Percentiles rank a stretch among this genome's conserved stretches.
These are phyloP conservation scores for Pistacia atlantica DNA, from an alignment of 345 rosid species.

Conservation along the genomic window DNA sequence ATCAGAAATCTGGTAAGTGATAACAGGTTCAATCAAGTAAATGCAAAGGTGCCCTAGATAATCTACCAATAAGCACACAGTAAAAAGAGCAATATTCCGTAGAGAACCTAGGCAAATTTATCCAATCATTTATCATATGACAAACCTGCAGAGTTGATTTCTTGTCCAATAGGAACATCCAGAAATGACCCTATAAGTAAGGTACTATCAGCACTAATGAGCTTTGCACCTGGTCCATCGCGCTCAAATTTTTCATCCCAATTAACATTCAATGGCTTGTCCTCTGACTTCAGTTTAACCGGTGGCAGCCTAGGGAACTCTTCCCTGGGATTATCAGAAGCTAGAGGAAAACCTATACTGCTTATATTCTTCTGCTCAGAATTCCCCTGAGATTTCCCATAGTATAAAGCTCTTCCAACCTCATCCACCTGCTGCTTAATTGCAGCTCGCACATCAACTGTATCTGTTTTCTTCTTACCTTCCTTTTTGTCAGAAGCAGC, in stretches of 20 bases:
- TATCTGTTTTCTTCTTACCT: conserved; percentile 64
- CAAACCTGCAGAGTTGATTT: conserved; percentile 87
- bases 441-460: conserved; percentile 50
- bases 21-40: not conserved
- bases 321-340: conserved; percentile 67
- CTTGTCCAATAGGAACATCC: conserved; percentile 96
- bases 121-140: conserved; percentile 5
- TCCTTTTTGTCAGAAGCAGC: conserved; percentile 56
- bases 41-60: not conserved
- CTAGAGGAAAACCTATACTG: conserved; percentile 53
- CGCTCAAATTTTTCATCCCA: conserved; percentile 92
- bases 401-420: conserved; percentile 77
- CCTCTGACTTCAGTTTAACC: conserved; percentile 93
- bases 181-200: conserved; percentile 84
- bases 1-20: not conserved
- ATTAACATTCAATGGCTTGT: conserved; percentile 61
- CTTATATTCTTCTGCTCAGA: conserved; percentile 52
- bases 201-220: conserved; percentile 56
- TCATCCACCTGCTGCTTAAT: conserved; percentile 92
- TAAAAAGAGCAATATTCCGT: not conserved
- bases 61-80: not conserved
- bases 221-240: conserved; percentile 62
- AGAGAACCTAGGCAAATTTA: not conserved
- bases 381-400: conserved; percentile 59
- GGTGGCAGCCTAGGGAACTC: conserved; percentile 96